Evolutionary conservation across 495 filamentous ascomycete species (phyloP).

Genomic region (Tuber brumale): DNA sequence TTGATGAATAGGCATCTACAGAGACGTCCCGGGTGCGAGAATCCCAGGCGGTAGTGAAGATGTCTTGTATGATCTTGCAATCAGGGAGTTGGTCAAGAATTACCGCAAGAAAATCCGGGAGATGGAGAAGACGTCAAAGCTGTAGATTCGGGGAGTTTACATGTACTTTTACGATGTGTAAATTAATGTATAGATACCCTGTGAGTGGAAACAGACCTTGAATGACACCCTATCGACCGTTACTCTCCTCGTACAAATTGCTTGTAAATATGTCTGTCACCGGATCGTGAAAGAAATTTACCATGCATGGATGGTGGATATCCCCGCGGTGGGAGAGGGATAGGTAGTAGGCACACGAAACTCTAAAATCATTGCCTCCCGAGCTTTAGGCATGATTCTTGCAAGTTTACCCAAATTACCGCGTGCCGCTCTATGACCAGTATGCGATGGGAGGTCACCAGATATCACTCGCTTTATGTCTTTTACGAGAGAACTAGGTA

Average conservation of each 20-base stretch:
- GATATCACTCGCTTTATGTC: too few relatives aligned
- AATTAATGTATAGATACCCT: not conserved
- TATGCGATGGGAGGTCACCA: too few relatives aligned
- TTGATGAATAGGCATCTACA: slow-evolving; percentile 51
- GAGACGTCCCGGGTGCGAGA: slow-evolving; percentile 57
- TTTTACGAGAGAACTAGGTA: too few relatives aligned
- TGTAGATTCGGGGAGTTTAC: slow-evolving; percentile 10
- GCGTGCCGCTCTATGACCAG: too few relatives aligned
- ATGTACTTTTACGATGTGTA: not conserved
- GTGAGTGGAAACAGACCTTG: not conserved
- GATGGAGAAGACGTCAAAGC: slow-evolving; percentile 46
- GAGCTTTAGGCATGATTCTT: not conserved
- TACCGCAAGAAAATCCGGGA: slow-evolving; percentile 58
- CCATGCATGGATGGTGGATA: not conserved
- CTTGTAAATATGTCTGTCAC: not conserved
- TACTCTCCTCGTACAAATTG: not conserved
- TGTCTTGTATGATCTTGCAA: slow-evolving; percentile 63
- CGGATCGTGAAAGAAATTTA: not conserved
- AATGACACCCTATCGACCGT: not conserved
- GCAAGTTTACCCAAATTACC: not conserved
- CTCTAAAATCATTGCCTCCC: not conserved
- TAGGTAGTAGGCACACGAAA: not conserved
- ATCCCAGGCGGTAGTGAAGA: slow-evolving; percentile 71
- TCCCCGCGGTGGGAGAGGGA: not conserved
- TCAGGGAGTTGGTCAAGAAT: slow-evolving; percentile 67